phyloP scores from a whole-genome alignment of 176 grass and related monocot species.

The Carex kokanica region DNA sequence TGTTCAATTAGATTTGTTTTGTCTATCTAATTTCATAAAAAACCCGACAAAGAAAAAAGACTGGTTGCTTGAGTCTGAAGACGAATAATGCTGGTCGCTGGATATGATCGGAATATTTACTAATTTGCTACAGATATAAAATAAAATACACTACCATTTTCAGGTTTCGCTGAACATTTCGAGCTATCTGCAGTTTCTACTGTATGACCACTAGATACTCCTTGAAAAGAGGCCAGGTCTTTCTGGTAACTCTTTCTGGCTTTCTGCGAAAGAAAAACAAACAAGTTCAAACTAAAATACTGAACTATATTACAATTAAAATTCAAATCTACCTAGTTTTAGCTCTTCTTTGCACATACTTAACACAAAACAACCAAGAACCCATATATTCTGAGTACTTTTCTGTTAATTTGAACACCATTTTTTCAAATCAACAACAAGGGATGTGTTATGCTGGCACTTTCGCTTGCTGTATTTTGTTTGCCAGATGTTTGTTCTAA shows the following conservation, averaged over 20 bases:
- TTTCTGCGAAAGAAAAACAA: conserved; percentile 51
- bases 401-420: not conserved
- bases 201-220: conserved; percentile 22
- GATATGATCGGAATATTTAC: not conserved
- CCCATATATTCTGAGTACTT: not conserved
- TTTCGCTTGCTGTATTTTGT: not conserved
- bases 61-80: not conserved
- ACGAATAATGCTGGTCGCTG: not conserved
- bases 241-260: conserved; percentile 86
- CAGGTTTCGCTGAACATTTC: conserved; percentile 45
- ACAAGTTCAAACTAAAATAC: conserved; percentile 8
- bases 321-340: not conserved
- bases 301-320: conserved; percentile 1
- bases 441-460: not conserved
- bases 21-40: not conserved
- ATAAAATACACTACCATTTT: conserved; percentile 56
- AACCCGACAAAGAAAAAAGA: not conserved
- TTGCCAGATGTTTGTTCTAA: not conserved
- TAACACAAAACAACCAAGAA: not conserved
- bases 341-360: not conserved
- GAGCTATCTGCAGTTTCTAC: conserved; percentile 37
- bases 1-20: not conserved
- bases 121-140: not conserved
- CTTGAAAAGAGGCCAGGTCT: conserved; percentile 48
- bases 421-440: not conserved